Evolutionary conservation across 1,284 basidiomycete genomes (phyloP).

Genomic region (Ustilago esculenta): DNA sequence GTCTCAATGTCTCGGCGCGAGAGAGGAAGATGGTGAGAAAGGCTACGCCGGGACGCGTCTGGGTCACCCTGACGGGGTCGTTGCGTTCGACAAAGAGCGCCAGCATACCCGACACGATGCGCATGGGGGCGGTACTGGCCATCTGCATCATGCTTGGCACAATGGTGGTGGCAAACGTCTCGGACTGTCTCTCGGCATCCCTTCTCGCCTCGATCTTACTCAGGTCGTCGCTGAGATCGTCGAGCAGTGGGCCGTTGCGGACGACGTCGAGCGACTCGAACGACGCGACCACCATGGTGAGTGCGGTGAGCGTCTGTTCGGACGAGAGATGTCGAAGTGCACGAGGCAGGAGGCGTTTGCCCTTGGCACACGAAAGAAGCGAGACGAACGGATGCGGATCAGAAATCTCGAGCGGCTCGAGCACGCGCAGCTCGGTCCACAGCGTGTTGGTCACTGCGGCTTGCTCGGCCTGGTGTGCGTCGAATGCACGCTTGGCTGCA

Average conservation of each 20-base stretch:
- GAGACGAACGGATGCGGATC: constrained; percentile 98
- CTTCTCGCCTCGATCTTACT: constrained; percentile 57
- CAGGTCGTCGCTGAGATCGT: constrained; percentile 39
- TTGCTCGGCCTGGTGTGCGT: constrained; percentile 45
- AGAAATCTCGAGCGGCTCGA: constrained; percentile 91
- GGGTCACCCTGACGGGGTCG: constrained; percentile 77
- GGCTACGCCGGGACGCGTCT: constrained; percentile 84
- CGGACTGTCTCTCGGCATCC: constrained; percentile 87
- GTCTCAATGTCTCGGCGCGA: constrained; percentile 88
- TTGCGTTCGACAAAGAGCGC: constrained; percentile 84
- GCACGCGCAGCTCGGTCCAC: constrained; percentile 84
- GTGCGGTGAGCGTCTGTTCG: constrained; percentile 82
- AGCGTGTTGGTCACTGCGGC: constrained; percentile 68
- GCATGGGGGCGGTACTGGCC: constrained; percentile 79
- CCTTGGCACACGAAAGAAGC: constrained; percentile 86
- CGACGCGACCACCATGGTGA: constrained; percentile 91
- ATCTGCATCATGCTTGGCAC: constrained; percentile 86
- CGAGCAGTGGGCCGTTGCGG: constrained; percentile 20
- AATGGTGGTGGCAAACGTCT: constrained; percentile 85
- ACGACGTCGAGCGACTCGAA: constrained; percentile 84
- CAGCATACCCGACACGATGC: constrained; percentile 85
- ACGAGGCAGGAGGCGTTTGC: constrained; percentile 89
- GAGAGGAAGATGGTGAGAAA: constrained; percentile 91
- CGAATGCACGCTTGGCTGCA: constrained; percentile 19
- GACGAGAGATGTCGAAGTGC: constrained; percentile 84